A percentile compares a stretch with the other conserved stretches of the same genome.
phyloP scores from a whole-genome alignment of 225 moss, liverwort and hornwort genomes.

The Bryoerythrophyllum caledonicum region DNA sequence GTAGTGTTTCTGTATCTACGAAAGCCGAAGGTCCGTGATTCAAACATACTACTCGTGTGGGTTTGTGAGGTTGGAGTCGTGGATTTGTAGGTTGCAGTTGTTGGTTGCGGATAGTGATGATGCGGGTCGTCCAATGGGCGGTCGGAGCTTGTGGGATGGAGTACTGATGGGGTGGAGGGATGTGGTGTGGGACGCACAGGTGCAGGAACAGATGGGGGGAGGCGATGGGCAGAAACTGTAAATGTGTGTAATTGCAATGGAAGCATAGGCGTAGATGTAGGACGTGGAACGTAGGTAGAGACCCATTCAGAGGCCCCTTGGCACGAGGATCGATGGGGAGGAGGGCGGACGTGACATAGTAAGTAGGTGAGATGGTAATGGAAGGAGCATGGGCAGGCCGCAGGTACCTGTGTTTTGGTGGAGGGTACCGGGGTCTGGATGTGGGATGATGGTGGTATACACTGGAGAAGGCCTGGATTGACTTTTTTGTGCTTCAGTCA shows the following conservation, averaged over 20 bases:
- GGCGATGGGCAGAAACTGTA: constrained; percentile 70
- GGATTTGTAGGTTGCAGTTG: neutral
- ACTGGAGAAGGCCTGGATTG: constrained; percentile 19
- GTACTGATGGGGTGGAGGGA: constrained; percentile 4
- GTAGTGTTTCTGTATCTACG: constrained; percentile 31
- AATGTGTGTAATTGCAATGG: constrained; percentile 57
- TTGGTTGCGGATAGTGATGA: neutral
- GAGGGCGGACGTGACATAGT: constrained; percentile 3
- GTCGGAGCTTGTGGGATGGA: neutral
- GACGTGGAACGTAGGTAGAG: constrained; percentile 20
- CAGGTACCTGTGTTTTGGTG: neutral
- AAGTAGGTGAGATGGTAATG: constrained; percentile 23
- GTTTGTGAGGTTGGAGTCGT: neutral
- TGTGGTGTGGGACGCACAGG: constrained; percentile 24
- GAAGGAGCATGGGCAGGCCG: neutral
- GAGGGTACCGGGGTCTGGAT: neutral
- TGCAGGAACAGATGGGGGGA: constrained; percentile 64
- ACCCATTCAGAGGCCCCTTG: constrained; percentile 23
- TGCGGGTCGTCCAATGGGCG: neutral
- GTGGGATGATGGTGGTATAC: neutral
- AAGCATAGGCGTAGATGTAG: constrained; percentile 38
- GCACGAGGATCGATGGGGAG: constrained; percentile 9
- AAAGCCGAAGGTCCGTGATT: constrained; percentile 37
- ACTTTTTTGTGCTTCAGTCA: constrained; percentile 30
- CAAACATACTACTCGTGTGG: neutral